phyloP scores from a whole-genome alignment of 495 filamentous ascomycete genomes.

The Penicillium odoratum region DNA sequence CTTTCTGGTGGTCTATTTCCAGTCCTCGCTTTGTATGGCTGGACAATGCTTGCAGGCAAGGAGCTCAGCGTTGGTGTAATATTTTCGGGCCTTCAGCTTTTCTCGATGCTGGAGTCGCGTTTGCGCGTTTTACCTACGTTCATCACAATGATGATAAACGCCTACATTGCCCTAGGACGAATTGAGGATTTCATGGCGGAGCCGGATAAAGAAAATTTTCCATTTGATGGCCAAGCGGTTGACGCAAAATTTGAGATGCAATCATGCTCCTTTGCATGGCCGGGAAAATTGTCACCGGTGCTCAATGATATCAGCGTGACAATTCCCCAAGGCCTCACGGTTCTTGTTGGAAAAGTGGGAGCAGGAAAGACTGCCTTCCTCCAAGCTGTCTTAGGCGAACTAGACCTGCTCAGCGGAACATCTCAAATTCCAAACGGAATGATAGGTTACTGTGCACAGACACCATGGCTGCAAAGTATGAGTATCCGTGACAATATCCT shows the following conservation, averaged over 20 bases:
- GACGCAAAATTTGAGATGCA: conserved; percentile 48
- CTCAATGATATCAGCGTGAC: conserved; percentile 61
- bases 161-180: conserved; percentile 70
- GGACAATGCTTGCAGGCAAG: conserved; percentile 64
- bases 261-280: conserved; percentile 75
- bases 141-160: conserved; percentile 71
- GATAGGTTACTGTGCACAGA: conserved; percentile 80
- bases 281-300: conserved; percentile 59
- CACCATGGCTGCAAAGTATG: conserved; percentile 91
- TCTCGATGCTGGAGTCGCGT: conserved; percentile 66
- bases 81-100: conserved; percentile 79
- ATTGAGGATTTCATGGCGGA: conserved; percentile 84
- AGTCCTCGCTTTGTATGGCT: conserved; percentile 75
- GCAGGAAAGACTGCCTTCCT: conserved; percentile 80
- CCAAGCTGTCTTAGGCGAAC: conserved; percentile 75
- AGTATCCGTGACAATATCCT: conserved; percentile 83
- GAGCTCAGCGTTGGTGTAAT: conserved; percentile 72
- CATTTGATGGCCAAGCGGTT: conserved; percentile 32
- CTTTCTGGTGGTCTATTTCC: conserved; percentile 71
- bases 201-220: conserved; percentile 63
- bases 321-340: conserved; percentile 65
- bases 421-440: conserved; percentile 62
- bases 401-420: conserved; percentile 64
- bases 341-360: conserved; percentile 70
- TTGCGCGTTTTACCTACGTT: conserved; percentile 69